Base-by-base conservation (phyloP, 2,329 filamentous ascomycete genomes). In the Arthrinium phaeospermum region DNA sequence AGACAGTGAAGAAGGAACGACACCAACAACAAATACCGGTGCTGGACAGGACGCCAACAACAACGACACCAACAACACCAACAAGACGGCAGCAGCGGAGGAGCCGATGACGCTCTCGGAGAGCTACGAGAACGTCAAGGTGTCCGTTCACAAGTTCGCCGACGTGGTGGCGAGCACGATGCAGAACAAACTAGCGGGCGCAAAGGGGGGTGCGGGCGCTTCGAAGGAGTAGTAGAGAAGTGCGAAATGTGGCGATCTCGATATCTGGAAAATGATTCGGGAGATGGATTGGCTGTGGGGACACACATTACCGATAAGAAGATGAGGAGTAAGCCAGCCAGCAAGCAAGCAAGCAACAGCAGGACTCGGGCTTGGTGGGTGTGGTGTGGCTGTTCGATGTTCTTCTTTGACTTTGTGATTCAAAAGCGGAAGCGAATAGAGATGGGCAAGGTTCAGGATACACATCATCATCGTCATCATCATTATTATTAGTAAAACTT, bases 121-220 rank as follows among this genome's bases (percentile, higher is more conserved):
- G 45, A 70, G 72, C 57, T 70, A 76, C 22, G 75, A 75, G 8
- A 71, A 72, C n/a, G 68, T 77, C 27, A 75, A 75, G 44, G 71
- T 73, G 22, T 72, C 75, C 8, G 78, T 76, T 46, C 77, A 79
- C 37, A 78, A 72, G 45, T 79, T 82, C 46, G 80, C 80, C 2
- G 78, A 82, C 64, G 64, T 82, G 19, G 80, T 82, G 14, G 72
- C 75, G 13, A 76, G 77, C 44, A 73, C 78, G 71, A 78, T 79
- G n/a, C 76, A 78, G 64, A 76, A 68, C 7, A 53, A 51, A 19
- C 22, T 68, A 67, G 67, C 8, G 30, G 45, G 19, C 13, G 67
- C 7, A 10, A 64, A 41, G n/a, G 57, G 53, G 3, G 53, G 13
- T 34, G 51, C 34, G 19, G 57, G 34, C 34, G 22, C 34, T 64